Conservation (phyloP, 2,329 filamentous ascomycete species). For the Pseudocercospora fuligena region DNA sequence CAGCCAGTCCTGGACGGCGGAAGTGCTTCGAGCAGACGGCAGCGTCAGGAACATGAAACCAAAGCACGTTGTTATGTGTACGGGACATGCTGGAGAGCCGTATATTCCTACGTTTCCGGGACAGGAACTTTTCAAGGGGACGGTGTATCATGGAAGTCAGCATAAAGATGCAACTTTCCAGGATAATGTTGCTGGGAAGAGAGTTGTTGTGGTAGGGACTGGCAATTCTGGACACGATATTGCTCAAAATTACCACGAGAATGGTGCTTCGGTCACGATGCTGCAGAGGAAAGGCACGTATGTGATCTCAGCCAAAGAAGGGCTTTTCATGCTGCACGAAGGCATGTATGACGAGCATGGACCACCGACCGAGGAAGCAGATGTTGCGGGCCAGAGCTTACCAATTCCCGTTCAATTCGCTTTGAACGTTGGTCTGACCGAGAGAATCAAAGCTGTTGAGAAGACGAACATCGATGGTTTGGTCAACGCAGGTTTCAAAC, state of each 20-base stretch:
- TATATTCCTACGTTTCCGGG: conserved; percentile 55
- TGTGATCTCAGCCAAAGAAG: conserved; percentile 62
- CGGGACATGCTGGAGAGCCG: conserved; percentile 70
- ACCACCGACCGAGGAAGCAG: conserved; percentile 68
- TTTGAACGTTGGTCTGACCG: conserved; percentile 55
- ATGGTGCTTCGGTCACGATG: conserved; percentile 70
- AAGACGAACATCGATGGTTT: conserved; percentile 44
- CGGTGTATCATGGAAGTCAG: conserved; percentile 29
- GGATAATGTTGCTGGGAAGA: conserved; percentile 43
- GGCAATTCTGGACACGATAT: conserved; percentile 59
- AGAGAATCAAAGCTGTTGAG: conserved; percentile 40
- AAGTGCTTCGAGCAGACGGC: conserved; percentile 50
- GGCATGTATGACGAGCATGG: conserved; percentile 56
- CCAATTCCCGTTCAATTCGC: conserved; percentile 66
- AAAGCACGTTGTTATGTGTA: conserved; percentile 68
- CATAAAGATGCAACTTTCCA: conserved; percentile 17
- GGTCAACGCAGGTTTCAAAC: conserved; percentile 62
- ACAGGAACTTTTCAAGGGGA: conserved; percentile 62
- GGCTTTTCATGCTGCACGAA: conserved; percentile 56
- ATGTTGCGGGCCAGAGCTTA: conserved; percentile 63
- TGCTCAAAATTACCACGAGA: conserved; percentile 61
- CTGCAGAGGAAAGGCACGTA: conserved; percentile 70
- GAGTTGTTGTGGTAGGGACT: conserved; percentile 55
- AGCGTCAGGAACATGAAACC: conserved; percentile 62
- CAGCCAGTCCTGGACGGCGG: conserved; percentile 60